phyloP scores from a whole-genome alignment of 495 filamentous ascomycete species.

The Aspergillus wentii region DNA sequence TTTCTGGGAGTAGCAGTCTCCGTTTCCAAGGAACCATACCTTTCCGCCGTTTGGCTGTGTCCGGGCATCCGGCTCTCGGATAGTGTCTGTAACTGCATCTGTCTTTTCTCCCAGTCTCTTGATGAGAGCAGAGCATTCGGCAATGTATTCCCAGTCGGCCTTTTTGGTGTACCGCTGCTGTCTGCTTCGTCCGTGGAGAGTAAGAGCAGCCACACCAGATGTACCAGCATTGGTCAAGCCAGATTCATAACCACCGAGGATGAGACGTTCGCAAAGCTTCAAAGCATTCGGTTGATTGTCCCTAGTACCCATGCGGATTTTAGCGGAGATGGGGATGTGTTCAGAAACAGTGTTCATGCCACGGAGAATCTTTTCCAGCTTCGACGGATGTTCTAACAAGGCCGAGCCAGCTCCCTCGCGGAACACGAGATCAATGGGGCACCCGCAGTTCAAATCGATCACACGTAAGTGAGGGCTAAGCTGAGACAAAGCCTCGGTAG shows the following conservation, averaged over 20 bases:
- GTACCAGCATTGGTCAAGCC: slow-evolving; percentile 54
- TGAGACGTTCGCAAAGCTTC: slow-evolving; percentile 76
- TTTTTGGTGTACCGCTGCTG: slow-evolving; percentile 88
- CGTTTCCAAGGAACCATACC: slow-evolving; percentile 92
- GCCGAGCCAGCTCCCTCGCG: slow-evolving; percentile 86
- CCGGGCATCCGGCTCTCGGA: slow-evolving; percentile 65
- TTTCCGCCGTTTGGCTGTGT: slow-evolving; percentile 55
- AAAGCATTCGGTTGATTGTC: slow-evolving; percentile 73
- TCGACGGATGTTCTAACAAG: slow-evolving; percentile 76
- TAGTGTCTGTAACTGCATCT: slow-evolving; percentile 65
- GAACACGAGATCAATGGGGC: slow-evolving; percentile 90
- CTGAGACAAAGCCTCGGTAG: slow-evolving; percentile 71
- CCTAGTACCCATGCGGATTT: slow-evolving; percentile 88
- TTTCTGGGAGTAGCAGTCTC: slow-evolving; percentile 88
- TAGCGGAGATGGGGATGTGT: slow-evolving; percentile 84
- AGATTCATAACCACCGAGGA: slow-evolving; percentile 68
- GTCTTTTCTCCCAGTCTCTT: slow-evolving; percentile 64
- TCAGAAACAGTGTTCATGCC: slow-evolving; percentile 92
- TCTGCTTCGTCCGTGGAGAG: slow-evolving; percentile 85
- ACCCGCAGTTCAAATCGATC: slow-evolving; percentile 94
- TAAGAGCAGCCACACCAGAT: slow-evolving; percentile 84
- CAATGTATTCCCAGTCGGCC: slow-evolving; percentile 92
- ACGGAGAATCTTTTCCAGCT: slow-evolving; percentile 84
- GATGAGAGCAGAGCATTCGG: slow-evolving; percentile 81
- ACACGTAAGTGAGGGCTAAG: slow-evolving; percentile 78